Evolutionary conservation across 2,329 filamentous ascomycete genomes (phyloP), one percentile per base, ranked within the genome.

Genomic region (Ploettnerulaceae sp.): DNA sequence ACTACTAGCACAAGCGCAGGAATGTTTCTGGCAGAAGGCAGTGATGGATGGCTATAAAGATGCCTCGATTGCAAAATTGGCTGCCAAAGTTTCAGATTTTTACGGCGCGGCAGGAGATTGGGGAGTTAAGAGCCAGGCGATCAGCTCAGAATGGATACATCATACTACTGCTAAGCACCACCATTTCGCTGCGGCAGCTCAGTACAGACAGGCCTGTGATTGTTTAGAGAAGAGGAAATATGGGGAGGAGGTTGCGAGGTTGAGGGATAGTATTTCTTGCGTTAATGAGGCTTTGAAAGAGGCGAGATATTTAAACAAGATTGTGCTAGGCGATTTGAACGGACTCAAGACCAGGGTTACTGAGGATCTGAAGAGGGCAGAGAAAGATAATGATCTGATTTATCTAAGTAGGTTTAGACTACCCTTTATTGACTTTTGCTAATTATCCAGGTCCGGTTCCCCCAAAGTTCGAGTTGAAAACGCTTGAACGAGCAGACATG

Each of bases 21-120:
- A 98, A 69, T 97, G 90, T 64, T 97, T 93, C 67, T 98, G 93
- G 93, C 86, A 93, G 58, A 97, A 95, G 65, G 91, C 93, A 1
- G 90, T 95, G 48, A 90, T 94, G 71, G 91, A 96, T 63, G 82
- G 84, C 18, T 81, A 95, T 69, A 96, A 95, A 65, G 93, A 98
- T 64, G 86, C 82, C 1, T 88, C 85, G 0, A 95, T 98, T 52
- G 87, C 93, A 2, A 93, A 94, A 64, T 74, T 98, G 14, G 90
- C 93, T 4, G 89, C 89, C 3, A 82, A 89, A 51, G 89, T 97
- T 3, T 94, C 88, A 2, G 93, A 98, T 61, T 77, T 95, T 33
- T 98, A 97, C 67, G 86, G 82, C 43, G 72, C 83, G 44, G 89
- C 90, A 0, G 83, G 86, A 5, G 91, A 96, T 58, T 84, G 83